These are phyloP conservation scores for Tanacetum coccineum DNA, from an alignment of 129 eudicot genomes.

Conservation along the genomic window DNA sequence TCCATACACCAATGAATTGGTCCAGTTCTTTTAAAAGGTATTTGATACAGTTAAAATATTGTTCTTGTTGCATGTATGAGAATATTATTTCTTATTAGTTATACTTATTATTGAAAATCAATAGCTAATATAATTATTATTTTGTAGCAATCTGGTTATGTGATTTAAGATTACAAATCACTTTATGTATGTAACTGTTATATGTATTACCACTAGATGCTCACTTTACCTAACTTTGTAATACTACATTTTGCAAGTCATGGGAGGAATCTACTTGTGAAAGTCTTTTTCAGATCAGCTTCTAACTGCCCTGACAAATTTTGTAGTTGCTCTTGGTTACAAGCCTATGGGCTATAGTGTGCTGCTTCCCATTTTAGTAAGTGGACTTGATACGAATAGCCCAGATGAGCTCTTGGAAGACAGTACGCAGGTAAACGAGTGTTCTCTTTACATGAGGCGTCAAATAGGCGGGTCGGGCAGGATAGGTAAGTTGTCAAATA, in stretches of 20 bases:
- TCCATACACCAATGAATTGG: too few species aligned
- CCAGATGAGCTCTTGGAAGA: constrained; percentile 97
- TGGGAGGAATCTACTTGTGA: constrained; percentile 97
- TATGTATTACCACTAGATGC: neutral
- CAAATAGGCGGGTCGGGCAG: neutral
- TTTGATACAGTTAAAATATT: too few species aligned
- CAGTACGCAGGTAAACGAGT: constrained; percentile 60
- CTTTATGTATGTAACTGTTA: neutral
- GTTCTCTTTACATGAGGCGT: neutral
- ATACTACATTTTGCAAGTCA: constrained; percentile 39
- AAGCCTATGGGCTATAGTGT: constrained; percentile 72
- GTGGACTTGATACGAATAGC: constrained; percentile 61
- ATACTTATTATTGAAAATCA: too few species aligned
- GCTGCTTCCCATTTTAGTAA: constrained; percentile 63
- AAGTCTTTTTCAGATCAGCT: constrained; percentile 90
- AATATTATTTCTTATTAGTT: too few species aligned
- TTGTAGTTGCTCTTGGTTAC: constrained; percentile 84
- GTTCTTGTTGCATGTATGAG: too few species aligned
- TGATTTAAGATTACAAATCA: too few species aligned
- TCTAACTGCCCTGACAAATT: constrained; percentile 79
- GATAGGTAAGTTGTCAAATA: too few species aligned
- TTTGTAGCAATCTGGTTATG: too few species aligned
- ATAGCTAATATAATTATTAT: too few species aligned
- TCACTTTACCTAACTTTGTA: constrained; percentile 23
- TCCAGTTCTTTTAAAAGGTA: too few species aligned